phyloP scores from a whole-genome alignment of 2,329 filamentous ascomycete species.

The Cryphonectria japonica region DNA sequence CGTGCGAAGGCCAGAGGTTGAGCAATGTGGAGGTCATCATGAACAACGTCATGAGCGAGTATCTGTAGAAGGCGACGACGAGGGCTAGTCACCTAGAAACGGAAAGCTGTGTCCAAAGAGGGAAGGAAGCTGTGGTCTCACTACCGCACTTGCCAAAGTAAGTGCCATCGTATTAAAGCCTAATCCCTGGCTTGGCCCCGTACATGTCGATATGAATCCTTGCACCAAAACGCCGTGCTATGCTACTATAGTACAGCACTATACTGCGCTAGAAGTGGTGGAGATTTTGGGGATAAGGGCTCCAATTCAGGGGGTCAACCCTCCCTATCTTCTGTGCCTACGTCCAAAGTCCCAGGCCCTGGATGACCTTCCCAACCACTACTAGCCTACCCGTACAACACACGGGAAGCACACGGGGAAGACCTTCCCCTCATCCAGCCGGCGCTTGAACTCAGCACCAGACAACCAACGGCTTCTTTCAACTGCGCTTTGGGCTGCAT shows the following conservation, averaged over 20 bases:
- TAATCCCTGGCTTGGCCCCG: slow-evolving; percentile 12
- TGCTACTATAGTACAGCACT: background rate
- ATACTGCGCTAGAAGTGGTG: no score
- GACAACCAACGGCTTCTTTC: background rate
- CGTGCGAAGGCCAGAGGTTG: background rate
- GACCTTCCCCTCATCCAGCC: background rate
- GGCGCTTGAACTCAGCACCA: background rate
- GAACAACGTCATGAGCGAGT: background rate
- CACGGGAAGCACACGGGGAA: background rate
- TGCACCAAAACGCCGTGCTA: slow-evolving; percentile 14
- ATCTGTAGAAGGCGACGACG: background rate
- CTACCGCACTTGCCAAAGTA: background rate
- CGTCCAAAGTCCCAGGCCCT: background rate
- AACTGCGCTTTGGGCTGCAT: slow-evolving; percentile 7
- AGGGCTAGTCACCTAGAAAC: background rate
- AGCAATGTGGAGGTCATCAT: background rate
- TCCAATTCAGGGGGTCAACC: background rate
- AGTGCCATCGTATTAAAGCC: background rate
- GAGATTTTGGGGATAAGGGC: background rate
- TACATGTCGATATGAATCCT: slow-evolving; percentile 11
- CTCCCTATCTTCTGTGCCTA: background rate
- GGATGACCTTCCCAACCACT: background rate
- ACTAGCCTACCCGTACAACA: background rate
- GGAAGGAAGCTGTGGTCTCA: background rate
- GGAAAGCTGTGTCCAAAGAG: background rate